Base-by-base conservation (phyloP, 148 eudicot species). In the Fallopia convolvulus region DNA sequence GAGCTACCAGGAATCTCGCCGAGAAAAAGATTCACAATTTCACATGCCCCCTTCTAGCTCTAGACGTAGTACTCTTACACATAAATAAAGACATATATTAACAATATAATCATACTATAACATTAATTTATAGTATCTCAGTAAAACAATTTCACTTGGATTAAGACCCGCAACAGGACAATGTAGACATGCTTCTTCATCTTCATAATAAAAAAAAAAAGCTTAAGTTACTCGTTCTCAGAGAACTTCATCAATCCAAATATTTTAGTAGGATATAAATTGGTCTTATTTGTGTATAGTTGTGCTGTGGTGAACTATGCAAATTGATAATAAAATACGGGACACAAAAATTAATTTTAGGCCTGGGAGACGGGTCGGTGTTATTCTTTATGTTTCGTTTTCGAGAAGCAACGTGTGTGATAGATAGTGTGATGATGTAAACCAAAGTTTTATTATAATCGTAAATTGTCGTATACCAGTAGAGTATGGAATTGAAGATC, bases 311-410 rank as follows among this genome's bases (percentile, higher is more conserved):
- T 60, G 23, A 60, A 60, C 66, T 9, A 23, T 2, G 23, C 9
- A 60, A 20, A 60, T 23, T 8, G n/a, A 20, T 55, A 18, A 4
- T 55, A 7, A 60, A 26, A 63, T 30, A 63, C 10, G 40, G 70
- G 70, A 63, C 70, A 63, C 17, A 63, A 0, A 23, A 23, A 63
- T 26, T 63, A 30, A 63, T 2, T 30, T 4, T 63, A 63, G 70
- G 70, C 70, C 70, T 63, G 17, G 70, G 70, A 63, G 70, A 63
- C 70, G 70, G 70, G 70, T 63, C 70, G 70, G 70, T 63, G 70
- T 63, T 63, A 63, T 63, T 63, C 40, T 63, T 20, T 56, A 13
- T 63, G 39, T 63, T 26, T 30, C 8, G 17, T 8, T 26, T 9
- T 63, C 40, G 39, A 30, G 40, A 63, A 30, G 40, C 39, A 23